Percentiles rank a stretch among this genome's conserved stretches.
Conservation (phyloP, 2,329 filamentous ascomycete genomes). For the Fusarium sterilihyphosum region DNA sequence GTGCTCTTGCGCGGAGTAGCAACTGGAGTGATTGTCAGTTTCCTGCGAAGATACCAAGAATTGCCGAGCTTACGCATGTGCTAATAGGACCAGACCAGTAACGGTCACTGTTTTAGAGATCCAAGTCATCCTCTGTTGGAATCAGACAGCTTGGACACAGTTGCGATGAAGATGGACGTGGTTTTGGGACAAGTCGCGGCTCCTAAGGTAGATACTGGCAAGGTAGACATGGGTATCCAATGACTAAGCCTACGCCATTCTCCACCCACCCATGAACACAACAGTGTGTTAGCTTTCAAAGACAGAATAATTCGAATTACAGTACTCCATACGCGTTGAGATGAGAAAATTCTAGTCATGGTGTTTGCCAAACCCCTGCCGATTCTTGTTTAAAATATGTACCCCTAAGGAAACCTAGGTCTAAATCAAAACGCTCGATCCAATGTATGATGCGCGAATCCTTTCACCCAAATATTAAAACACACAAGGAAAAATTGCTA, state of each 20-base stretch:
- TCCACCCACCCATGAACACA: slow-evolving; percentile 1
- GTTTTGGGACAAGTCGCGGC: slow-evolving; percentile 37
- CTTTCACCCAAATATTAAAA: background rate
- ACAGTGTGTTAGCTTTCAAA: background rate
- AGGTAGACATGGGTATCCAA: slow-evolving; percentile 17
- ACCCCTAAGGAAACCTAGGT: slow-evolving; percentile 9
- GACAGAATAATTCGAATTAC: background rate
- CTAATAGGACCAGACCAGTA: slow-evolving; percentile 80
- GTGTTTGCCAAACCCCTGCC: background rate
- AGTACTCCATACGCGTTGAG: background rate
- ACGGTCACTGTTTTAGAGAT: slow-evolving; percentile 76
- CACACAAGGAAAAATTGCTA: slow-evolving; percentile 17
- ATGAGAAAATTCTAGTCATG: background rate
- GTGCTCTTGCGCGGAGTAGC: slow-evolving; percentile 96
- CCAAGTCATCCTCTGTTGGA: slow-evolving; percentile 68
- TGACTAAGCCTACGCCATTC: slow-evolving; percentile 36
- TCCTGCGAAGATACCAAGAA: background rate
- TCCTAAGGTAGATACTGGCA: slow-evolving; percentile 9
- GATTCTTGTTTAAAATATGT: background rate
- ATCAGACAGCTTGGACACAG: slow-evolving; percentile 3
- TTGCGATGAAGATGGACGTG: slow-evolving; percentile 3
- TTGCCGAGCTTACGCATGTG: slow-evolving; percentile 77
- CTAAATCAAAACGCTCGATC: slow-evolving; percentile 27
- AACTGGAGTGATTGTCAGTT: slow-evolving; percentile 63
- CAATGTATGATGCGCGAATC: slow-evolving; percentile 13